Percentiles rank a stretch among this genome's conserved stretches.
Conservation (phyloP, 306 rosid species). For the Vicia villosa region DNA sequence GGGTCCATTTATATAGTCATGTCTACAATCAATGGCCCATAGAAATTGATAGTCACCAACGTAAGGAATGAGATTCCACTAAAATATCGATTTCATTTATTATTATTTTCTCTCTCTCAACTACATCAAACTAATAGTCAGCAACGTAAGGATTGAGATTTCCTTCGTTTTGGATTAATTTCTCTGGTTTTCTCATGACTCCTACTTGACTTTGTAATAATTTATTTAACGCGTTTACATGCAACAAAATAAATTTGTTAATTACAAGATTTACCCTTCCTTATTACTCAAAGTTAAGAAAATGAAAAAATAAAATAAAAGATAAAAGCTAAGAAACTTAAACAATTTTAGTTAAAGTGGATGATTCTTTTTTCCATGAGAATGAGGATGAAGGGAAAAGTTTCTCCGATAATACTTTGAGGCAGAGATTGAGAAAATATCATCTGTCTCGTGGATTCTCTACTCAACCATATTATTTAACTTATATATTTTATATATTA, state of each 20-base stretch:
- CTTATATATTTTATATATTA: too few relatives aligned
- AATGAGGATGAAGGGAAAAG: too few relatives aligned
- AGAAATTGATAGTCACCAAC: not conserved
- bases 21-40: not conserved
- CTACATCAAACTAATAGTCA: not conserved
- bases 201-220: conserved; percentile 22
- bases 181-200: not conserved
- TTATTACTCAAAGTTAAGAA: not conserved
- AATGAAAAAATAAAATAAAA: too few relatives aligned
- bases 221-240: not conserved
- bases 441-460: too few relatives aligned
- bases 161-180: not conserved
- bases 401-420: too few relatives aligned
- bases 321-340: too few relatives aligned
- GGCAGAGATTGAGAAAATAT: too few relatives aligned
- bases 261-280: not conserved
- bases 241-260: not conserved
- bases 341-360: too few relatives aligned
- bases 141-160: not conserved
- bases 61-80: not conserved
- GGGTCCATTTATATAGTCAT: too few relatives aligned
- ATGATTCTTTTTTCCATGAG: too few relatives aligned
- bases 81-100: not conserved
- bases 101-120: too few relatives aligned
- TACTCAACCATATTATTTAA: too few relatives aligned